Conservation (phyloP, 768 basidiomycete species). For the Boletus rubroflammeus region DNA sequence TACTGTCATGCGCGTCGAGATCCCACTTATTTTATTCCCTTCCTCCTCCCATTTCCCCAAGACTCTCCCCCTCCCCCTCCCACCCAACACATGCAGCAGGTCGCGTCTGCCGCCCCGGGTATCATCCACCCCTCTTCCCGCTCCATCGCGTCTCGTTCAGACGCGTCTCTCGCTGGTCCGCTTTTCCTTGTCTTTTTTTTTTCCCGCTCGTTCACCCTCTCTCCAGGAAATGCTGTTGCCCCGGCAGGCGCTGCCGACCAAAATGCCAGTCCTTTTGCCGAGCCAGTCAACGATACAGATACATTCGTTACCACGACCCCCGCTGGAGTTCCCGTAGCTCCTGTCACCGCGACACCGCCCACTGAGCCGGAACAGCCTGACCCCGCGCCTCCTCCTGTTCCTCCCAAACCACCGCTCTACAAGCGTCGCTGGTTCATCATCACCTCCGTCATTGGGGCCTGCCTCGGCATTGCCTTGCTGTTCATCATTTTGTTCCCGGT, state of each 20-base stretch:
- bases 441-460: conserved; percentile 44
- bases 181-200: background rate
- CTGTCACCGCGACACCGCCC: background rate
- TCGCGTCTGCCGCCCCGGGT: background rate
- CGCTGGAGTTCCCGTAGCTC: background rate
- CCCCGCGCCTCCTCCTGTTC: background rate
- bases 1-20: background rate
- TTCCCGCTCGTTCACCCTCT: background rate
- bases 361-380: background rate
- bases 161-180: conserved; percentile 18
- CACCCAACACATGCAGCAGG: background rate
- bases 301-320: conserved; percentile 7
- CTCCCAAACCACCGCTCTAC: conserved; percentile 45
- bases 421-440: conserved; percentile 65
- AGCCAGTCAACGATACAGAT: conserved; percentile 7
- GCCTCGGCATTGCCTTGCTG: conserved; percentile 56
- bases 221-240: conserved; percentile 7
- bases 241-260: conserved; percentile 4
- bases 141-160: conserved; percentile 5
- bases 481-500: conserved; percentile 71
- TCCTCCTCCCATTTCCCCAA: too few species aligned
- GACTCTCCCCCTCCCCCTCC: background rate
- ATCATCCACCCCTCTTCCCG: background rate
- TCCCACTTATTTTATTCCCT: background rate
- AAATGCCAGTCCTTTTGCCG: conserved; percentile 5